Evolutionary conservation across 139 green algal species (phyloP).

Genomic region (Raphidocelis subcapitata): DNA sequence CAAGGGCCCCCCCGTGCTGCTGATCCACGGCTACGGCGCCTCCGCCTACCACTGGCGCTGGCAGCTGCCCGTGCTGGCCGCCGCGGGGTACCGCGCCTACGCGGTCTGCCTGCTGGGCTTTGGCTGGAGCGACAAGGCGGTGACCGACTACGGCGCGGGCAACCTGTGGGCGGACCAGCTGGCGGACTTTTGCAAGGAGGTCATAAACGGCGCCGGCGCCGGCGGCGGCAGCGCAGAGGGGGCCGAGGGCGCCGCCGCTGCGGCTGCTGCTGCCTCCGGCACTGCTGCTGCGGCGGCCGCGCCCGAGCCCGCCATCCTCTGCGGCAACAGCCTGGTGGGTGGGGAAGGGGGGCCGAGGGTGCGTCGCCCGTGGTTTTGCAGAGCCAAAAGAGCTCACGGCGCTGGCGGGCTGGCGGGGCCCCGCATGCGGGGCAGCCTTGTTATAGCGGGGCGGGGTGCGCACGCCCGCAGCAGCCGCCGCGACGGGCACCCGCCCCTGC

Average conservation of each 20-base stretch:
- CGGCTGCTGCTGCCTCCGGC: too few species aligned
- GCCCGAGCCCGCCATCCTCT: constrained; percentile 43
- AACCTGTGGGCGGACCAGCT: constrained; percentile 46
- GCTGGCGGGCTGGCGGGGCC: too few species aligned
- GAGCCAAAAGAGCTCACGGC: too few species aligned
- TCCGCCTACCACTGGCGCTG: constrained; percentile 77
- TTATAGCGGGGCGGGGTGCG: too few species aligned
- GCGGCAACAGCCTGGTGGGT: constrained; percentile 75
- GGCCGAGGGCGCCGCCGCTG: too few species aligned
- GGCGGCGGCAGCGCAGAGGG: constrained; percentile 8
- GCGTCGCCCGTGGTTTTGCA: too few species aligned
- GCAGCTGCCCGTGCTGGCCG: constrained; percentile 65
- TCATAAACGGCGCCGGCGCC: constrained; percentile 11
- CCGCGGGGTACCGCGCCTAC: constrained; percentile 32
- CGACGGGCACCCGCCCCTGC: too few species aligned
- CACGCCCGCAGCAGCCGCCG: too few species aligned
- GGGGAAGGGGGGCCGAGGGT: too few species aligned
- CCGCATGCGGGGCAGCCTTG: too few species aligned
- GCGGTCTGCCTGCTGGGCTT: constrained; percentile 80
- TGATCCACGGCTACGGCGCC: constrained; percentile 86
- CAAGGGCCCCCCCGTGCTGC: constrained; percentile 48
- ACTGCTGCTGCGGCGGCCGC: too few species aligned
- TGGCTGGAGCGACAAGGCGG: constrained; percentile 71
- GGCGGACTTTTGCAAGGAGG: constrained; percentile 59
- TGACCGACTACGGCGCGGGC: constrained; percentile 63